These are phyloP conservation scores for Xylaria cubensis DNA, from an alignment of 495 filamentous ascomycete genomes.

Conservation along the genomic window DNA sequence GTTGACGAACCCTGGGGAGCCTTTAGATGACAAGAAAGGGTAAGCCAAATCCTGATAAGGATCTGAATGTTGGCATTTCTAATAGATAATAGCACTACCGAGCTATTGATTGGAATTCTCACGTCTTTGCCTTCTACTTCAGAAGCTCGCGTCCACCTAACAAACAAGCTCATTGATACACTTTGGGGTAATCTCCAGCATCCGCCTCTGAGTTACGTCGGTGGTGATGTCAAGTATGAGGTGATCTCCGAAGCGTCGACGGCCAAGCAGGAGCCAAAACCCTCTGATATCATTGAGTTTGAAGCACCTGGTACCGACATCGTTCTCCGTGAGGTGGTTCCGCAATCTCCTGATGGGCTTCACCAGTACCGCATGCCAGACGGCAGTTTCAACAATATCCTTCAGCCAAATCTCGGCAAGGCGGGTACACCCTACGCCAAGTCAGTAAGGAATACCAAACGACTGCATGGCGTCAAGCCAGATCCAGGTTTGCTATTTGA, in stretches of 20 bases:
- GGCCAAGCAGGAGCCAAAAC: slow-evolving; percentile 14
- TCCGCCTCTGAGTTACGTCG: slow-evolving; percentile 67
- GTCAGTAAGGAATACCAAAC: slow-evolving; percentile 56
- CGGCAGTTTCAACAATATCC: slow-evolving; percentile 70
- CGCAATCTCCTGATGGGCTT: slow-evolving; percentile 47
- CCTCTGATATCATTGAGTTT: slow-evolving; percentile 38
- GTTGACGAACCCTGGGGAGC: slow-evolving; percentile 36
- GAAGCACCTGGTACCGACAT: slow-evolving; percentile 47
- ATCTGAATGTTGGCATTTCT: slow-evolving; percentile 7
- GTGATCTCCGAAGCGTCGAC: slow-evolving; percentile 23
- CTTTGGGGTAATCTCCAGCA: slow-evolving; percentile 75
- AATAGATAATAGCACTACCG: slow-evolving; percentile 36
- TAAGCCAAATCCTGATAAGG: slow-evolving; percentile 10
- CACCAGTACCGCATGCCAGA: slow-evolving; percentile 67
- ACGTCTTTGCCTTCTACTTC: slow-evolving; percentile 61
- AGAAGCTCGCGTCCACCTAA: slow-evolving; percentile 58
- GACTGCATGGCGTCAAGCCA: slow-evolving; percentile 66
- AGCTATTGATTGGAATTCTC: slow-evolving; percentile 43
- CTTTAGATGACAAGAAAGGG: slow-evolving; percentile 45
- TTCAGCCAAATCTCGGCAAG: slow-evolving; percentile 67
- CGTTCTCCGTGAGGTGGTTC: slow-evolving; percentile 39
- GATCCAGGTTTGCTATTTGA: slow-evolving; percentile 80
- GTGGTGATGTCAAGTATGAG: slow-evolving; percentile 43
- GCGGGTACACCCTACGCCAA: slow-evolving; percentile 70
- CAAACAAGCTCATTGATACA: slow-evolving; percentile 64